A percentile compares a stretch with the other conserved stretches of the same genome.
Conservation (phyloP, 2,329 filamentous ascomycete species). For the Podosphaera fusca region DNA sequence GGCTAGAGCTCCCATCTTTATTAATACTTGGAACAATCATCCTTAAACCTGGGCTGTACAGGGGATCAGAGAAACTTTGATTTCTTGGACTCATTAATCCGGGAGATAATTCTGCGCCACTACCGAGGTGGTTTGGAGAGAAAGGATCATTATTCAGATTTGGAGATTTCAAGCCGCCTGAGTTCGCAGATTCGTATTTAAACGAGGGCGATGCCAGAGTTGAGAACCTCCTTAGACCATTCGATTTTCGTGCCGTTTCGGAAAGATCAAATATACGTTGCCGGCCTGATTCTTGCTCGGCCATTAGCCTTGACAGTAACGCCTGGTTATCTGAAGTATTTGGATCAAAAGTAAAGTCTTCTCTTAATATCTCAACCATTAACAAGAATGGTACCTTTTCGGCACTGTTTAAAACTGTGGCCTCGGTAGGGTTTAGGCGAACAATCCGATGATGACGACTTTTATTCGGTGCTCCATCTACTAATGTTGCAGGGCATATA, state of each 20-base stretch:
- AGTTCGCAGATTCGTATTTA: not conserved
- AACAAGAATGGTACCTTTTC: constrained; percentile 69
- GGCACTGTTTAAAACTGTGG: constrained; percentile 66
- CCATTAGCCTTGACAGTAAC: constrained; percentile 32
- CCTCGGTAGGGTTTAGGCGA: constrained; percentile 60
- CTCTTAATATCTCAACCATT: constrained; percentile 62
- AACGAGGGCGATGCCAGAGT: no score
- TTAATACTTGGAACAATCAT: constrained; percentile 34
- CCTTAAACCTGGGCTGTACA: constrained; percentile 39
- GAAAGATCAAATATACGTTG: constrained; percentile 45
- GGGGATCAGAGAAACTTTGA: constrained; percentile 26
- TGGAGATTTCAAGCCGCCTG: constrained; percentile 30
- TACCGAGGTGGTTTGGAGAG: constrained; percentile 21
- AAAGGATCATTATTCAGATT: constrained; percentile 28
- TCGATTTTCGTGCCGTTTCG: constrained; percentile 32
- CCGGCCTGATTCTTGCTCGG: constrained; percentile 28
- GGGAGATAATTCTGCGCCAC: constrained; percentile 33
- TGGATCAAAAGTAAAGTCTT: constrained; percentile 67
- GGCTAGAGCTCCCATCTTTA: constrained; percentile 32
- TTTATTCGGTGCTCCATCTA: constrained; percentile 48
- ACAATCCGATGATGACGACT: constrained; percentile 68
- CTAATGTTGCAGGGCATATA: constrained; percentile 53
- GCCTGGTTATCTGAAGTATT: constrained; percentile 49
- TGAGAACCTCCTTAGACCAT: constrained; percentile 14
- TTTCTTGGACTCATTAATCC: constrained; percentile 41